Percentiles rank a stretch among this genome's conserved stretches.
These are phyloP conservation scores for Canariomyces notabilis DNA, from an alignment of 2,329 filamentous ascomycete genomes.

Conservation along the genomic window DNA sequence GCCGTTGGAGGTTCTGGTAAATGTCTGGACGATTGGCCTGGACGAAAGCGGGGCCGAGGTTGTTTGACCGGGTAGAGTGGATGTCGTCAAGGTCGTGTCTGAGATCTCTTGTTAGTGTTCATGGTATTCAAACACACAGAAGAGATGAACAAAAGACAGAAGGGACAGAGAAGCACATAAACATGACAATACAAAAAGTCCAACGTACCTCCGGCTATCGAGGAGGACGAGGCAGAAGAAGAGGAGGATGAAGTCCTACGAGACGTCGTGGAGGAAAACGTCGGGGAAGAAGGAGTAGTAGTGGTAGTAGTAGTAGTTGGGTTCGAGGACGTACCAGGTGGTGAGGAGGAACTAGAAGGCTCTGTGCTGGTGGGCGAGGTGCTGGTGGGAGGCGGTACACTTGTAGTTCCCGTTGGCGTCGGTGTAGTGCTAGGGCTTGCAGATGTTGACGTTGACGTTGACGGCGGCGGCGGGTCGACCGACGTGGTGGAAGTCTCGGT, in stretches of 20 bases:
- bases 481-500: slow-evolving; percentile 19
- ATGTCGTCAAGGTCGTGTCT: slow-evolving; percentile 21
- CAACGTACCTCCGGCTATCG: slow-evolving; percentile 22
- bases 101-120: slow-evolving; percentile 1
- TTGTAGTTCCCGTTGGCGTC: background rate
- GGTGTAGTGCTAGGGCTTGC: background rate
- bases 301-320: slow-evolving; percentile 27
- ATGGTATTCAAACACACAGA: too few relatives aligned
- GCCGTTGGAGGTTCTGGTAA: slow-evolving; percentile 45
- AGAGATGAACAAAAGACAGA: background rate
- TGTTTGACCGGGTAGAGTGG: slow-evolving; percentile 8
- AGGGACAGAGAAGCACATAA: background rate
- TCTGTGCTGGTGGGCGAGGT: background rate
- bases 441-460: too few relatives aligned
- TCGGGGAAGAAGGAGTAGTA: slow-evolving; percentile 25
- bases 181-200: slow-evolving; percentile 8
- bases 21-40: slow-evolving; percentile 31
- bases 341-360: slow-evolving; percentile 14
- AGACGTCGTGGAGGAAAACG: slow-evolving; percentile 17
- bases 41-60: slow-evolving; percentile 25
- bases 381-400: background rate
- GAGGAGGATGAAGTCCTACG: slow-evolving; percentile 14
- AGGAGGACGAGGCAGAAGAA: slow-evolving; percentile 18
- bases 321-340: slow-evolving; percentile 30
- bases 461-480: slow-evolving; percentile 1